Evolutionary conservation across 2,329 filamentous ascomycete genomes (phyloP).

Genomic region (Trichoderma brevicompactum): DNA sequence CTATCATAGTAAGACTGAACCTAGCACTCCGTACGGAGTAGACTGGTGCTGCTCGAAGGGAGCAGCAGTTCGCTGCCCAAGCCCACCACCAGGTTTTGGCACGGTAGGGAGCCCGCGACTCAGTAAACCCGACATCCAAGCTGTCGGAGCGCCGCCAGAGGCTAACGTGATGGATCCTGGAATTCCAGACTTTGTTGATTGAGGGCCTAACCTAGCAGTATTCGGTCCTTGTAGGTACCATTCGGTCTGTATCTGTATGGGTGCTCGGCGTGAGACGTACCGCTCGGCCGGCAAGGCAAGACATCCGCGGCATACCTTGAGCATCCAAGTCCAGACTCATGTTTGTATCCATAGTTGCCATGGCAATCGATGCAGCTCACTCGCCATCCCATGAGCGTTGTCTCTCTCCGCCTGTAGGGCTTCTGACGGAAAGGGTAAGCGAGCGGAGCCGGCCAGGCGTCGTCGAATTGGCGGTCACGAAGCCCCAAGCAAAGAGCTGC

Average conservation of each 20-base stretch:
- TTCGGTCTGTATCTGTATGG: background rate
- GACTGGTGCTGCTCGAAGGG: background rate
- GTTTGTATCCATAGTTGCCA: conserved; percentile 7
- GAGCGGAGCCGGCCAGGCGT: conserved; percentile 15
- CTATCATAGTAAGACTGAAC: no score
- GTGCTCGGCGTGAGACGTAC: conserved; percentile 9
- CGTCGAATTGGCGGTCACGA: conserved; percentile 29
- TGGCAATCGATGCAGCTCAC: conserved; percentile 4
- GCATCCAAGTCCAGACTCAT: background rate
- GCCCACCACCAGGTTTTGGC: conserved; percentile 1
- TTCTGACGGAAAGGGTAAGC: conserved; percentile 6
- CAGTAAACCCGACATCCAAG: background rate
- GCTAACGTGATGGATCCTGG: no score
- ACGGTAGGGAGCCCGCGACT: background rate
- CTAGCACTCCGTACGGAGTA: no score
- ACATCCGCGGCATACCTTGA: conserved; percentile 2
- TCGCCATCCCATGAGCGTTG: background rate
- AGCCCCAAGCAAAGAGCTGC: conserved; percentile 8
- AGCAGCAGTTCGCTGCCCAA: conserved; percentile 25
- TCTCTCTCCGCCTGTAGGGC: conserved; percentile 21
- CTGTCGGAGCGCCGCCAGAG: background rate
- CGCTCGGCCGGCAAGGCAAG: background rate
- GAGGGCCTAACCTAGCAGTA: no score
- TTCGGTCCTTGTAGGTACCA: no score
- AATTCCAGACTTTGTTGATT: no score